These are phyloP conservation scores for Capsella bursapastoris DNA, from an alignment of 345 rosid genomes.

Conservation along the genomic window DNA sequence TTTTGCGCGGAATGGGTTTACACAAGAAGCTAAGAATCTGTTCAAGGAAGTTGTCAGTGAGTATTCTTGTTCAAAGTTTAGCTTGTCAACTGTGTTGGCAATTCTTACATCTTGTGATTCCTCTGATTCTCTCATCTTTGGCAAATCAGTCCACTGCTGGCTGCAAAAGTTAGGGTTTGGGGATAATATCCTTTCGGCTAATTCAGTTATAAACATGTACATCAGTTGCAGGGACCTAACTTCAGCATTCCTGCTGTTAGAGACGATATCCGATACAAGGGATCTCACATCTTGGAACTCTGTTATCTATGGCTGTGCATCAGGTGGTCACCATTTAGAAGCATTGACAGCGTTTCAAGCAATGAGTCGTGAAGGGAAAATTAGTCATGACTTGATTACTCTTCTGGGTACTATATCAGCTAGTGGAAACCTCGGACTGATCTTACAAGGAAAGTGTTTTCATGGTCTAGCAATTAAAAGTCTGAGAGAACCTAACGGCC, in stretches of 20 bases:
- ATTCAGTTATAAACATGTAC: constrained; percentile 56
- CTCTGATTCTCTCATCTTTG: constrained; percentile 50
- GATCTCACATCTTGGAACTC: constrained; percentile 61
- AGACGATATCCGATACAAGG: constrained; percentile 30
- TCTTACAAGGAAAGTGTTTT: constrained; percentile 51
- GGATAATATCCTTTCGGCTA: constrained; percentile 39
- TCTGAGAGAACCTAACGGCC: constrained; percentile 45
- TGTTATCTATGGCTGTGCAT: constrained; percentile 51
- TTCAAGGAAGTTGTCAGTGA: constrained; percentile 49
- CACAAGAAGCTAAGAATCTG: constrained; percentile 46
- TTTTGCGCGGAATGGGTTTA: constrained; percentile 42
- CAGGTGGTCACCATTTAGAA: constrained; percentile 43
- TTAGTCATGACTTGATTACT: constrained; percentile 51
- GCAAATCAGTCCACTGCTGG: constrained; percentile 54
- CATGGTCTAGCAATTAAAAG: constrained; percentile 59
- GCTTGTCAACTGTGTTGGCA: constrained; percentile 52
- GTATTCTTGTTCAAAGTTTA: constrained; percentile 40
- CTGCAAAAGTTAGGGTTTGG: constrained; percentile 56
- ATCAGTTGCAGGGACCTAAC: constrained; percentile 45
- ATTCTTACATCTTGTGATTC: constrained; percentile 57
- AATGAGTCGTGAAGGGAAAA: constrained; percentile 48
- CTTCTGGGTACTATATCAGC: constrained; percentile 51
- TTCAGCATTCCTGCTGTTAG: constrained; percentile 47
- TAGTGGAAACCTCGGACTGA: constrained; percentile 55
- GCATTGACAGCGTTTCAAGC: constrained; percentile 52